These are phyloP conservation scores for Sechiopsis laciniata DNA, from an alignment of 306 rosid genomes.

Conservation along the genomic window DNA sequence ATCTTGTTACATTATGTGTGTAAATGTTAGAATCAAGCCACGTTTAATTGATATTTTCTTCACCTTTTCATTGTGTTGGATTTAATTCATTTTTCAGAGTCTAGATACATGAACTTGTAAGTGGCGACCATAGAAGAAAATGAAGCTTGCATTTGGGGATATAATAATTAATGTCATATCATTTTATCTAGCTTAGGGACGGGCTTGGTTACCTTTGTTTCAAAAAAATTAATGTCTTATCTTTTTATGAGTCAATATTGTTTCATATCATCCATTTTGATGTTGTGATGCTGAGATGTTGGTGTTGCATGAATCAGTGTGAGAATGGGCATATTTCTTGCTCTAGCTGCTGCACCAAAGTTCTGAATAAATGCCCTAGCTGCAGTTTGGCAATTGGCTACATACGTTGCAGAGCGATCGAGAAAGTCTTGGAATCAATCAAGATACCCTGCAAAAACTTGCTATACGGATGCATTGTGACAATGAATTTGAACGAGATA, in stretches of 20 bases:
- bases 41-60: neutral
- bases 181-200: too few species aligned
- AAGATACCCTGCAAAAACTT: conserved; percentile 46
- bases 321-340: conserved; percentile 87
- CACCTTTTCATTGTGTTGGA: conserved; percentile 4
- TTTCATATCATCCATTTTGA: conserved; percentile 6
- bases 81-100: conserved; percentile 2
- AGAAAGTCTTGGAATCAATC: conserved; percentile 61
- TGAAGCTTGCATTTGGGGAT: neutral
- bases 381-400: conserved; percentile 62
- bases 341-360: conserved; percentile 46
- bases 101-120: neutral
- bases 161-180: neutral
- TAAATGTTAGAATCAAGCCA: neutral
- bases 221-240: neutral
- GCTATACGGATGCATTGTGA: conserved; percentile 50
- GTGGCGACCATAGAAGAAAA: neutral
- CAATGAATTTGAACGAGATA: conserved; percentile 31
- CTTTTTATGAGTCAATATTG: neutral
- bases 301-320: conserved; percentile 45
- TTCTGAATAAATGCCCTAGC: conserved; percentile 55
- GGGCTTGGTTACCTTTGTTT: too few species aligned
- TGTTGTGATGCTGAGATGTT: conserved; percentile 7
- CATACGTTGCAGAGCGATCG: conserved; percentile 69
- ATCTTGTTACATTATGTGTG: neutral